Percentiles rank a stretch among this genome's conserved stretches.
These are phyloP conservation scores for Daldinia caldariorum DNA, from an alignment of 495 filamentous ascomycete genomes.

Conservation along the genomic window DNA sequence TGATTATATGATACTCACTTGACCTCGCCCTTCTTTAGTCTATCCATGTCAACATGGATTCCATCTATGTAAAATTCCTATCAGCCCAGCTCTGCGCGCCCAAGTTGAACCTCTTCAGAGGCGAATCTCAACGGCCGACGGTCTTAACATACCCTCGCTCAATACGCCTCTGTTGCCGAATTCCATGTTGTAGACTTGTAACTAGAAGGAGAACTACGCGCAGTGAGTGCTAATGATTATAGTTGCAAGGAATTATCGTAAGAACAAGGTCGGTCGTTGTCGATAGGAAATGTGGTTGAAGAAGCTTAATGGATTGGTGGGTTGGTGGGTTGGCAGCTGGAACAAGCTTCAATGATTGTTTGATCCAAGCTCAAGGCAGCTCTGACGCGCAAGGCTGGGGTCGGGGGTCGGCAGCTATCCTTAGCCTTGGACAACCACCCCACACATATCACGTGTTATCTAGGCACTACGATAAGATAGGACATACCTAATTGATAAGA, in stretches of 20 bases:
- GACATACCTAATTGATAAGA: not conserved
- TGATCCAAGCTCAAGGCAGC: slow-evolving; percentile 60
- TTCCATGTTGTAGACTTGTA: slow-evolving; percentile 54
- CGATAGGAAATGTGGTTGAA: slow-evolving; percentile 19
- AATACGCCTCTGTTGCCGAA: slow-evolving; percentile 74
- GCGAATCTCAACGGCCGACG: slow-evolving; percentile 8
- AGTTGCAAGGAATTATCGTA: not conserved
- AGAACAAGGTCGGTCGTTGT: slow-evolving; percentile 3
- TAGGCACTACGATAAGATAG: not conserved
- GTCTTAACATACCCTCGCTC: slow-evolving; percentile 68
- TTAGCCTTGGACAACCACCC: slow-evolving; percentile 17
- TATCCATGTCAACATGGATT: slow-evolving; percentile 98
- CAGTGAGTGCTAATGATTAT: not conserved
- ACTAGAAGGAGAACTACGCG: not conserved
- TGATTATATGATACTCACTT: slow-evolving; percentile 70
- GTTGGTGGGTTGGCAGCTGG: slow-evolving; percentile 13
- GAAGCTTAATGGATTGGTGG: not conserved
- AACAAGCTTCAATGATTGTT: slow-evolving; percentile 32
- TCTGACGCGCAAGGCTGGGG: slow-evolving; percentile 53
- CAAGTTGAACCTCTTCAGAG: slow-evolving; percentile 22
- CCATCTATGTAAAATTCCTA: slow-evolving; percentile 71
- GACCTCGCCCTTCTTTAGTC: slow-evolving; percentile 83
- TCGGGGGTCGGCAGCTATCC: slow-evolving; percentile 17
- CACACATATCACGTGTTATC: not conserved
- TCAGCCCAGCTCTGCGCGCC: slow-evolving; percentile 25